These are phyloP conservation scores for Suillus plorans DNA, from an alignment of 768 basidiomycete species.

Conservation along the genomic window DNA sequence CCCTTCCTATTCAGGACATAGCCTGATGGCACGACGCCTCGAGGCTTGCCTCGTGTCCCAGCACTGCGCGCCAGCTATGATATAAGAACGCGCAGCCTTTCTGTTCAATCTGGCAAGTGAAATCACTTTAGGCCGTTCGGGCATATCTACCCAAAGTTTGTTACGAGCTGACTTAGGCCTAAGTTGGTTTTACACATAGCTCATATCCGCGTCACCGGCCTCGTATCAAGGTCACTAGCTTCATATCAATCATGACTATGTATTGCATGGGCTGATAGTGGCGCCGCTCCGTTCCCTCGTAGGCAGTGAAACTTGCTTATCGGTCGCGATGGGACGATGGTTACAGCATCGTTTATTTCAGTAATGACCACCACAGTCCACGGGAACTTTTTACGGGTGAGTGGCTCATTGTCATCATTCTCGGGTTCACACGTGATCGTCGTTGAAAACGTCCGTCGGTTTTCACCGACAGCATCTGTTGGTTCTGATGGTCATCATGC, in stretches of 20 bases:
- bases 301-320: constrained; percentile 6
- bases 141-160: neutral
- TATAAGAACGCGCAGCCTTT: neutral
- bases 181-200: neutral
- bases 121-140: neutral
- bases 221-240: neutral
- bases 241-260: constrained; percentile 4
- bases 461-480: neutral
- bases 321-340: constrained; percentile 2
- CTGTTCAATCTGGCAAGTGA: neutral
- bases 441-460: neutral
- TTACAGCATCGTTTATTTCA: neutral
- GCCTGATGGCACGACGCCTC: constrained; percentile 19
- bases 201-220: neutral
- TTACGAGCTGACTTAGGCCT: neutral
- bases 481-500: neutral
- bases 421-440: neutral
- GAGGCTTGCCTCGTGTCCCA: constrained; percentile 24
- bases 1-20: constrained; percentile 15
- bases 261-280: neutral
- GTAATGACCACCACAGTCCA: neutral
- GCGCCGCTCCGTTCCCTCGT: neutral
- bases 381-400: constrained; percentile 1
- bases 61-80: constrained; percentile 9
- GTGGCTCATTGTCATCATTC: constrained; percentile 2